These are phyloP conservation scores for Ceratobasidium theobromae DNA, from an alignment of 1,284 basidiomycete species.

Conservation along the genomic window DNA sequence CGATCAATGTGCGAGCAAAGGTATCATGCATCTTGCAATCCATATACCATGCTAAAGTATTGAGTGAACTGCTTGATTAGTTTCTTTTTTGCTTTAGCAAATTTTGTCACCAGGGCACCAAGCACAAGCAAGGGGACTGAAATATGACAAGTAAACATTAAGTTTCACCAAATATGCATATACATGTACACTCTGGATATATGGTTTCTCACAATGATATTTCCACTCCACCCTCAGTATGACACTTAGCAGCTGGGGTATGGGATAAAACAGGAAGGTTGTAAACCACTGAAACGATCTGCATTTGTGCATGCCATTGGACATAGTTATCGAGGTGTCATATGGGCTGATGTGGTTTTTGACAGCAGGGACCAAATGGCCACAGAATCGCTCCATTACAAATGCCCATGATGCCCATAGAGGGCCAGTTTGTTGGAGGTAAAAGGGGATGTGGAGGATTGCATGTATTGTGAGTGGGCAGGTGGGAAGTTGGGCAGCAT, in stretches of 20 bases:
- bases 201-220: conserved; percentile 5
- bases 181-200: not conserved
- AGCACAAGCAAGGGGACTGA: not conserved
- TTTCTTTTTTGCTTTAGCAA: not conserved
- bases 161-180: not conserved
- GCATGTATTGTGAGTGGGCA: conserved; percentile 50
- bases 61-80: not conserved
- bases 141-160: not conserved
- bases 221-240: not conserved
- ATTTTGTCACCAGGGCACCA: not conserved
- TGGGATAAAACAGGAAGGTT: not conserved
- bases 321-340: conserved; percentile 40
- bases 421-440: conserved; percentile 44
- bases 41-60: not conserved
- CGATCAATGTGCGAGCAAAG: not conserved
- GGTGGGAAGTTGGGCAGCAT: conserved; percentile 40
- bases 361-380: conserved; percentile 39
- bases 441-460: conserved; percentile 46
- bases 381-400: conserved; percentile 44
- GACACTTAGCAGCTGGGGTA: not conserved
- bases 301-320: conserved; percentile 38
- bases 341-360: conserved; percentile 39
- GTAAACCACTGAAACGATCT: not conserved
- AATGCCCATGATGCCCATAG: conserved; percentile 52
- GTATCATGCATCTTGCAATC: not conserved